phyloP scores from a whole-genome alignment of 1,284 basidiomycete species.

The Golubevia pallescens region DNA sequence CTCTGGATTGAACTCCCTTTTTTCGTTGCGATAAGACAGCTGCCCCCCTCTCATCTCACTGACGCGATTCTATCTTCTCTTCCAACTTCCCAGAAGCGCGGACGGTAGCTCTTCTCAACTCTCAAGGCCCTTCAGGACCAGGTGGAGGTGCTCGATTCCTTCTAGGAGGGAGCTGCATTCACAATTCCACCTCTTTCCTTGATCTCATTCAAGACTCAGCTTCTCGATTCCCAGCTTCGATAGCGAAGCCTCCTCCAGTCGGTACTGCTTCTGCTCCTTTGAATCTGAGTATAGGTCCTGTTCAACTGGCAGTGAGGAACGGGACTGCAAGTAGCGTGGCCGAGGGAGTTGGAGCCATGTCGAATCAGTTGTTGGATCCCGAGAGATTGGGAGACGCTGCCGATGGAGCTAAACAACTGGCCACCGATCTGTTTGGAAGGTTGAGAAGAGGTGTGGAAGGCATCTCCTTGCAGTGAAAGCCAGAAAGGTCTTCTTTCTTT shows the following conservation, averaged over 20 bases:
- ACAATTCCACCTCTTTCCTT: slow-evolving; percentile 45
- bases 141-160: slow-evolving; percentile 37
- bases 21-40: not conserved
- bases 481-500: no score
- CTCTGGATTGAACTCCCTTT: no score
- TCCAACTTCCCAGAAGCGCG: slow-evolving; percentile 31
- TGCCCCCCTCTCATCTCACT: slow-evolving; percentile 1
- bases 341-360: not conserved
- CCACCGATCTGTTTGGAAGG: slow-evolving; percentile 39
- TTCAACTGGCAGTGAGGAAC: slow-evolving; percentile 30
- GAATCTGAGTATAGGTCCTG: slow-evolving; percentile 46
- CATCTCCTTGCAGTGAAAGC: slow-evolving; percentile 1
- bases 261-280: slow-evolving; percentile 17
- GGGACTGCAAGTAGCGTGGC: not conserved
- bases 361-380: slow-evolving; percentile 14
- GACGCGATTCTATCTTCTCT: not conserved
- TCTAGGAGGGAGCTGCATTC: slow-evolving; percentile 54
- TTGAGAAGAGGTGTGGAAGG: slow-evolving; percentile 38
- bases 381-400: slow-evolving; percentile 41
- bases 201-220: slow-evolving; percentile 55
- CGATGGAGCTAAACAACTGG: slow-evolving; percentile 49
- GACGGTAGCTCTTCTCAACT: slow-evolving; percentile 46
- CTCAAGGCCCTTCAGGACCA: slow-evolving; percentile 25
- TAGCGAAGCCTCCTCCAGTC: slow-evolving; percentile 38
- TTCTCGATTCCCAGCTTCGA: slow-evolving; percentile 30